Conservation (phyloP, 169 alveolate species). For the Eimeria tenella region DNA sequence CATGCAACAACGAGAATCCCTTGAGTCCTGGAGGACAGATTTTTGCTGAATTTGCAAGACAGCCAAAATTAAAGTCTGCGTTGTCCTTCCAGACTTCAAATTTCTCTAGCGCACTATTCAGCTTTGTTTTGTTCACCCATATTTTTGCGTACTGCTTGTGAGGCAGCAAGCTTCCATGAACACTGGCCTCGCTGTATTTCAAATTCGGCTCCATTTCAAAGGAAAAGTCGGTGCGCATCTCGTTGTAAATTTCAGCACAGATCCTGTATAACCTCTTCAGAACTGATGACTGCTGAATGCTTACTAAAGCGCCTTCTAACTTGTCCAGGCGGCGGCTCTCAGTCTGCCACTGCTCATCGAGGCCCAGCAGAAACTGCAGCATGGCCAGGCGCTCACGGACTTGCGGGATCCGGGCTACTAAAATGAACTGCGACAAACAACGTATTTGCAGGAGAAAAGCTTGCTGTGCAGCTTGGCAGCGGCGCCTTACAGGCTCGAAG, state of each 20-base stretch:
- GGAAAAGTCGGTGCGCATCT: not conserved
- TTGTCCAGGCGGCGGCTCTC: slow-evolving; percentile 19
- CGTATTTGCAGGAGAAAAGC: not conserved
- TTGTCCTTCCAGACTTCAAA: slow-evolving; percentile 59
- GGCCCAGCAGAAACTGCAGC: slow-evolving; percentile 31
- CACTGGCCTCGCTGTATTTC: no score
- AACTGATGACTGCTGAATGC: not conserved
- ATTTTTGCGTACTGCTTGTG: not conserved
- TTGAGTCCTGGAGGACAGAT: slow-evolving; percentile 1
- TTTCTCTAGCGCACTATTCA: not conserved
- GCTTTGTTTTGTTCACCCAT: slow-evolving; percentile 1
- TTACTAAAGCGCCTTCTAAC: slow-evolving; percentile 15
- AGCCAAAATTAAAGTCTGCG: slow-evolving; percentile 50
- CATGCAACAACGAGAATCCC: slow-evolving; percentile 44
- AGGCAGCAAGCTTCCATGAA: no score
- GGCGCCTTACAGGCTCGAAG: no score
- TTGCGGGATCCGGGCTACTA: not conserved
- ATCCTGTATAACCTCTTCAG: not conserved
- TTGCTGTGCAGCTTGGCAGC: no score
- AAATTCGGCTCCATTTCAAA: no score
- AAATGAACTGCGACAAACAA: slow-evolving; percentile 36
- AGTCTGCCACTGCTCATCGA: slow-evolving; percentile 22
- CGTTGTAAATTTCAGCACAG: slow-evolving; percentile 27
- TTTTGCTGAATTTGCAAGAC: slow-evolving; percentile 15
- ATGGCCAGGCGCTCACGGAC: slow-evolving; percentile 49